These are phyloP conservation scores for Ceratobasidium sp. DNA, from an alignment of 1,284 basidiomycete species.

Conservation along the genomic window DNA sequence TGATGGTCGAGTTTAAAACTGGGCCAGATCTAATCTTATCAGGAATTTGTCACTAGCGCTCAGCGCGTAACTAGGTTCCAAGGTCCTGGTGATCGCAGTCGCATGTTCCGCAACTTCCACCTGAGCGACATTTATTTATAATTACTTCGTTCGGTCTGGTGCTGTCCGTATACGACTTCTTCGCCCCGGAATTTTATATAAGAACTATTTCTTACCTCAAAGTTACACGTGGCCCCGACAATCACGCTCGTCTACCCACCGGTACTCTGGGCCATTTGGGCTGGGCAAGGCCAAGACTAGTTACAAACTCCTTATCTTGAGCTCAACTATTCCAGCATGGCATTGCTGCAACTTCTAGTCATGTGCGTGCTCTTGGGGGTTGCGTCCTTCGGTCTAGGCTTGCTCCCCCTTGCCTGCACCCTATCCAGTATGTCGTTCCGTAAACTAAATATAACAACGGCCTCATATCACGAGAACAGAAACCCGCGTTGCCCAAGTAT, in stretches of 20 bases:
- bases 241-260: not conserved
- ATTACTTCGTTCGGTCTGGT: conserved; percentile 1
- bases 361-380: conserved; percentile 77
- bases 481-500: conserved; percentile 69
- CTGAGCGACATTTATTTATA: conserved; percentile 20
- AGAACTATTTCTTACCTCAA: not conserved
- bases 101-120: conserved; percentile 39
- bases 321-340: conserved; percentile 51
- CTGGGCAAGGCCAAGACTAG: not conserved
- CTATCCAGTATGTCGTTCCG: conserved; percentile 72
- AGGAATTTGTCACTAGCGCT: not conserved
- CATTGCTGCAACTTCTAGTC: conserved; percentile 59
- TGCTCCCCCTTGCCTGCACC: conserved; percentile 76
- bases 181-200: not conserved
- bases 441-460: conserved; percentile 8
- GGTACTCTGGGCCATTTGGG: not conserved
- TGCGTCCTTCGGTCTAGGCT: conserved; percentile 77
- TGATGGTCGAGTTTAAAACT: conserved; percentile 21
- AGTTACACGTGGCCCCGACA: conserved; percentile 6
- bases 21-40: conserved; percentile 32
- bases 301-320: not conserved
- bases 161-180: not conserved
- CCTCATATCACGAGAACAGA: conserved; percentile 54
- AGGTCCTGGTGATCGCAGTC: conserved; percentile 23
- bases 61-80: not conserved